These are phyloP conservation scores for Tetrahymena elliotti DNA, from an alignment of 73 alveolate species.

Conservation along the genomic window DNA sequence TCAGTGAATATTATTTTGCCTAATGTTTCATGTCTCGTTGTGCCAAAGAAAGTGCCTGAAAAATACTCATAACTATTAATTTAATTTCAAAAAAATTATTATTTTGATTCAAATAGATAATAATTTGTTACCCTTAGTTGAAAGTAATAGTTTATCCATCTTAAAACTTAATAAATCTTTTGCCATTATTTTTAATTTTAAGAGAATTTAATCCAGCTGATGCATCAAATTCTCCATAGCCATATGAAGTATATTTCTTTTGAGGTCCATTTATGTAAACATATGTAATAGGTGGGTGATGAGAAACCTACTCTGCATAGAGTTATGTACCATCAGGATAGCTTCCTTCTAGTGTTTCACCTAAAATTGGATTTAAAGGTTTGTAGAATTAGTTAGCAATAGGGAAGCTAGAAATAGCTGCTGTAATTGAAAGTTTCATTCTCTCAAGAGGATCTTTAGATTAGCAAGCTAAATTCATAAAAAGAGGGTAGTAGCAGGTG, in stretches of 20 bases:
- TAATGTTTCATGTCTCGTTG: conserved; percentile 59
- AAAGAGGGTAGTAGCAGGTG: conserved; percentile 21
- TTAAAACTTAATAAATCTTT: not conserved
- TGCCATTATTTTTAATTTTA: conserved; percentile 7
- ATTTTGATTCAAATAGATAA: no score
- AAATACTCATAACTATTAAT: not conserved
- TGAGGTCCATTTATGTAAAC: conserved; percentile 27
- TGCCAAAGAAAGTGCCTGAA: conserved; percentile 53
- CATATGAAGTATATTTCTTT: not conserved
- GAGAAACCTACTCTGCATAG: conserved; percentile 83
- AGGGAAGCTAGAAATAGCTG: conserved; percentile 32
- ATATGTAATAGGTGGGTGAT: conserved; percentile 75
- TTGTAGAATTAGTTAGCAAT: conserved; percentile 51
- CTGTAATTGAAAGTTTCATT: conserved; percentile 42
- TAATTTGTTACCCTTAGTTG: not conserved
- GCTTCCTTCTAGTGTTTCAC: conserved; percentile 83
- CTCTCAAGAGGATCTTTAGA: conserved; percentile 55
- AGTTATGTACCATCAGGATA: conserved; percentile 83
- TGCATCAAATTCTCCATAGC: conserved; percentile 2
- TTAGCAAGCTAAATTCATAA: conserved; percentile 55
- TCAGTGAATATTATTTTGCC: conserved; percentile 54
- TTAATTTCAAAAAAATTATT: not conserved
- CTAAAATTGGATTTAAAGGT: conserved; percentile 84
- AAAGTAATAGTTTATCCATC: conserved; percentile 5
- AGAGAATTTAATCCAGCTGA: conserved; percentile 16